Base-by-base conservation (phyloP, 352 stramenopile species). In the Phytophthora agathidicida region DNA sequence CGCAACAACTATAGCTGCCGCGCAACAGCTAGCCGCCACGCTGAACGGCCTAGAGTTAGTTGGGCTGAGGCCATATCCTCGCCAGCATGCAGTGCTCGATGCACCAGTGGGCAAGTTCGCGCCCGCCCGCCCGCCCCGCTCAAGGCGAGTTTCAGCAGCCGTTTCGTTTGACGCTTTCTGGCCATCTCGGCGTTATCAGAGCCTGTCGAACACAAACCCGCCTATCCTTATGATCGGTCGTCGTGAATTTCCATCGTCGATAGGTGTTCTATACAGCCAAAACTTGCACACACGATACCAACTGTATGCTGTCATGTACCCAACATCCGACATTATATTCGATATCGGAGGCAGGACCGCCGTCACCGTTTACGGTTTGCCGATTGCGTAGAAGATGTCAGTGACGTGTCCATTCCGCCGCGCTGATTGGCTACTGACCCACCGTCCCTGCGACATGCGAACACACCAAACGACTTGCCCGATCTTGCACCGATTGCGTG, bases 331-430 rank as follows among this genome's bases (percentile, higher is more conserved):
- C n/a, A n/a, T n/a, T n/a, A n/a, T n/a, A n/a, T n/a, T n/a, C n/a
- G n/a, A n/a, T 11, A 10, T 42, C 17, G 3, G 26, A 45, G 14
- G 7, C 26, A 17, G n/a, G 10, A 45, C 22, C 32, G 16, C 14
- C 22, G 14, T 19, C 13, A 33, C 6, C 26, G 54, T 42, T 64
- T 42, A 51, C 45, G 44, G 27, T 57, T 11, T 9, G 2, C 7
- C n/a, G 54, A 64, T 64, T 64, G 46, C 54, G 54, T 64, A 50
- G 47, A 20, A 30, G 26, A n/a, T 27, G 36, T 38, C 20, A 8
- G 33, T 50, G 44, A 58, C 54, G 44, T 57, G 54, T 14, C 23
- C 5, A 20, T 3, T 6, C 19, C 24, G 19, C 42, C 16, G 1
- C 36, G 1, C 3, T 31, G 23, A 64, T 64, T 64, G 45, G 54